A percentile compares a stretch with the other conserved stretches of the same genome.
Evolutionary conservation across 192 early-diverging fungal species (phyloP).

Genomic region (Mortierella hygrophila): DNA sequence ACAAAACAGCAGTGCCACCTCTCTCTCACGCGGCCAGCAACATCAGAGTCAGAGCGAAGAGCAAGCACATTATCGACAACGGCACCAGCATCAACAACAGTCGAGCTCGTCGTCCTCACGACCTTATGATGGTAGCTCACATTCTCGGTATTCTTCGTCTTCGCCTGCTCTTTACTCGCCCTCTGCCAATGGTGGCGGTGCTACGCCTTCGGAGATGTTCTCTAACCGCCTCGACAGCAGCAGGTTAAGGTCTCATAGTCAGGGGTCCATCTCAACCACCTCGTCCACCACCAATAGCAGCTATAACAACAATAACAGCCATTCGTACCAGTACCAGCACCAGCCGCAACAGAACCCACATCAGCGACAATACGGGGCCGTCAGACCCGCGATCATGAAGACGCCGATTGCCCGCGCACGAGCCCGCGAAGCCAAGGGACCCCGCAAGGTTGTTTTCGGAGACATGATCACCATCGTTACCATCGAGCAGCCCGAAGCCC

Average conservation of each 20-base stretch:
- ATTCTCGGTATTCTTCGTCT: not conserved
- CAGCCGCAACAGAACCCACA: slow-evolving; percentile 13
- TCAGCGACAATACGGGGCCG: not conserved
- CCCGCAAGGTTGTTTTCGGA: slow-evolving; percentile 40
- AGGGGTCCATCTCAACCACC: not conserved
- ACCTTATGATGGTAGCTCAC: not conserved
- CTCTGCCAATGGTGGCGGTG: not conserved
- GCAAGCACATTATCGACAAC: slow-evolving; percentile 1
- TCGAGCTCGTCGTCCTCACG: not conserved
- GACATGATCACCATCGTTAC: slow-evolving; percentile 50
- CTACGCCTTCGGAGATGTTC: not conserved
- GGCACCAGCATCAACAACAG: slow-evolving; percentile 2
- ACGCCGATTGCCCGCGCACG: slow-evolving; percentile 20
- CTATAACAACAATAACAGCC: not conserved
- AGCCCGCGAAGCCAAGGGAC: slow-evolving; percentile 12
- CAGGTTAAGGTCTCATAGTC: not conserved
- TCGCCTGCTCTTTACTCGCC: not conserved
- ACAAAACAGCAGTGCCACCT: slow-evolving; percentile 6
- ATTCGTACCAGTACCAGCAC: slow-evolving; percentile 5
- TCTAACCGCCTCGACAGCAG: not conserved
- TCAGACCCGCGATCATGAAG: slow-evolving; percentile 37
- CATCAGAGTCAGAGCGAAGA: slow-evolving; percentile 12
- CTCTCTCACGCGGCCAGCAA: slow-evolving; percentile 5
- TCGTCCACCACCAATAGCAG: not conserved
- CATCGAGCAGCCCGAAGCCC: slow-evolving; percentile 18